Evolutionary conservation across 495 filamentous ascomycete species (phyloP).

Genomic region (Pseudoneurospora amorphoporcata): DNA sequence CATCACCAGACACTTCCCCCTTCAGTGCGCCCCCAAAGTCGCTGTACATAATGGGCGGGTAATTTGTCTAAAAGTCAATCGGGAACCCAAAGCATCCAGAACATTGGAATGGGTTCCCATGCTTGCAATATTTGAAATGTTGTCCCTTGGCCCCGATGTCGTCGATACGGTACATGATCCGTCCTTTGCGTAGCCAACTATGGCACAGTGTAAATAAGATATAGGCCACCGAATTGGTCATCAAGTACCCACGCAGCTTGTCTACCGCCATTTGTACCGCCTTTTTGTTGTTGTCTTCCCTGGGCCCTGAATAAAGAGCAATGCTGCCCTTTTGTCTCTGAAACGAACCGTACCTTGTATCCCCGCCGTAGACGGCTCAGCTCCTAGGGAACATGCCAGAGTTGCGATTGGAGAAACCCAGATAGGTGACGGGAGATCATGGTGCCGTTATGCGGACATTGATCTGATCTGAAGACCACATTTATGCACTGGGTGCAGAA

Average conservation of each 20-base stretch:
- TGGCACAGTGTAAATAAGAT: background rate
- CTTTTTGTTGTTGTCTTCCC: background rate
- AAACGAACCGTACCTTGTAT: background rate
- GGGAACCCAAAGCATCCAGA: background rate
- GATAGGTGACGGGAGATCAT: background rate
- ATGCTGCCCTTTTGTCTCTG: background rate
- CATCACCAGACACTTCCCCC: conserved; percentile 1
- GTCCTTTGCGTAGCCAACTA: background rate
- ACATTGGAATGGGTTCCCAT: background rate
- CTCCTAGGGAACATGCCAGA: background rate
- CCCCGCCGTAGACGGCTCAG: background rate
- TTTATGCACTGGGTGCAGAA: background rate
- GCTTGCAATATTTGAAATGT: background rate
- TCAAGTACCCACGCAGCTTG: background rate
- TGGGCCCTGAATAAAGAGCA: background rate
- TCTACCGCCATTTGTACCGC: background rate
- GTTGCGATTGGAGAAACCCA: background rate
- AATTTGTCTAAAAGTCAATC: background rate
- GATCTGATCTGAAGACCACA: background rate
- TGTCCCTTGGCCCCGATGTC: background rate
- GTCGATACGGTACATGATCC: background rate
- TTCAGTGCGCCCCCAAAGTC: background rate
- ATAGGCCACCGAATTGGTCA: background rate
- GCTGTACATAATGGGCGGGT: background rate
- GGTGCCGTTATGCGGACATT: background rate